Conservation (phyloP, 306 rosid genomes). For the Dalbergia cochinchinensis region DNA sequence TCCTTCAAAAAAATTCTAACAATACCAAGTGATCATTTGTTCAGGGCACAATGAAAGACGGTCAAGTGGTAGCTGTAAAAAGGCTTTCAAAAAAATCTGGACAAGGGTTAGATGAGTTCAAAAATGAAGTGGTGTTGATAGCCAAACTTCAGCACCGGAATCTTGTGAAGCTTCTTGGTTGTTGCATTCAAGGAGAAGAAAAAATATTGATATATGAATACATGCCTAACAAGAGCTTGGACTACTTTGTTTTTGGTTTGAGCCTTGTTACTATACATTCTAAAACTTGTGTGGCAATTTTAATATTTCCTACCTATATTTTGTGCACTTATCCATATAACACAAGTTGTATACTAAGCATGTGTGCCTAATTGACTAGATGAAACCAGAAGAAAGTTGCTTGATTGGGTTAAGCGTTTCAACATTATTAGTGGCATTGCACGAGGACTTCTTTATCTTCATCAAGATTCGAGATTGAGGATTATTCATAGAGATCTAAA, state of each 20-base stretch:
- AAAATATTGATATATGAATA: neutral
- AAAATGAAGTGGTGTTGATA: neutral
- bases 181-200: neutral
- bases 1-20: too few relatives aligned
- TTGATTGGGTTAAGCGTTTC: neutral
- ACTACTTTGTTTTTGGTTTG: neutral
- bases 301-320: too few relatives aligned
- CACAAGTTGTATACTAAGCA: neutral
- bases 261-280: neutral
- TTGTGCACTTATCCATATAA: neutral
- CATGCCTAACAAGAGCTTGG: neutral
- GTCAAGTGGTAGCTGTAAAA: neutral
- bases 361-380: neutral
- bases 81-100: neutral
- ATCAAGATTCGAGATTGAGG: neutral
- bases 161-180: constrained; percentile 2
- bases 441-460: neutral
- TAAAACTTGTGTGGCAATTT: too few relatives aligned
- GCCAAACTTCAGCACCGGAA: neutral
- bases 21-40: neutral
- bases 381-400: neutral
- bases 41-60: neutral
- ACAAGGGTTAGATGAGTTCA: neutral
- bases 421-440: neutral
- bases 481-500: neutral